These are phyloP conservation scores for Persicaria tinctoria DNA, from an alignment of 148 eudicot genomes.

Conservation along the genomic window DNA sequence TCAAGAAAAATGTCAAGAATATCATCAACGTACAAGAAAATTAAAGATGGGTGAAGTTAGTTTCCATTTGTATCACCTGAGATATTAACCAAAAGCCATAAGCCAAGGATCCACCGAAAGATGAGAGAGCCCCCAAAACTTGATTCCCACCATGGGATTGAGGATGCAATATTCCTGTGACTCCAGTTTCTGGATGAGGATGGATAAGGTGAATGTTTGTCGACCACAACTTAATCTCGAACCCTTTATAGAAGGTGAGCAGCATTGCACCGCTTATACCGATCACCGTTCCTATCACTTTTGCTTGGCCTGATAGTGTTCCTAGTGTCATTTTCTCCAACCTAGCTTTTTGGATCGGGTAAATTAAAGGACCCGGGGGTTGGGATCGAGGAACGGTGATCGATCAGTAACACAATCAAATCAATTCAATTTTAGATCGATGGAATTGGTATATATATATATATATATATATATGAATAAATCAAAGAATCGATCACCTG, in stretches of 20 bases:
- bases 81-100: slow-evolving; percentile 39
- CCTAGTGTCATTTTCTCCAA: slow-evolving; percentile 39
- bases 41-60: no score
- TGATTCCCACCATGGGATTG: slow-evolving; percentile 1
- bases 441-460: not conserved
- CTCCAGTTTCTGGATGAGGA: not conserved
- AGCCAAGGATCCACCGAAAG: slow-evolving; percentile 24
- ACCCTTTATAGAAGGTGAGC: slow-evolving; percentile 63
- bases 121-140: slow-evolving; percentile 27
- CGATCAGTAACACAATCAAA: not conserved
- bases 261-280: slow-evolving; percentile 74
- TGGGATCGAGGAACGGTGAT: not conserved
- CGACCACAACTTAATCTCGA: slow-evolving; percentile 40
- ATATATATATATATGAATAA: not conserved
- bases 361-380: not conserved
- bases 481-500: slow-evolving; percentile 23
- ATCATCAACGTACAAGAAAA: no score
- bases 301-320: slow-evolving; percentile 50
- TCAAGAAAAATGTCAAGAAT: no score
- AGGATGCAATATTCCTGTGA: not conserved
- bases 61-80: slow-evolving; percentile 20
- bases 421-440: not conserved
- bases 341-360: slow-evolving; percentile 16
- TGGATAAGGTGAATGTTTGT: slow-evolving; percentile 32
- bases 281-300: slow-evolving; percentile 51